A percentile compares a stretch with the other conserved stretches of the same genome.
Conservation (phyloP, 345 rosid genomes). For the Atalantia buxifolia region DNA sequence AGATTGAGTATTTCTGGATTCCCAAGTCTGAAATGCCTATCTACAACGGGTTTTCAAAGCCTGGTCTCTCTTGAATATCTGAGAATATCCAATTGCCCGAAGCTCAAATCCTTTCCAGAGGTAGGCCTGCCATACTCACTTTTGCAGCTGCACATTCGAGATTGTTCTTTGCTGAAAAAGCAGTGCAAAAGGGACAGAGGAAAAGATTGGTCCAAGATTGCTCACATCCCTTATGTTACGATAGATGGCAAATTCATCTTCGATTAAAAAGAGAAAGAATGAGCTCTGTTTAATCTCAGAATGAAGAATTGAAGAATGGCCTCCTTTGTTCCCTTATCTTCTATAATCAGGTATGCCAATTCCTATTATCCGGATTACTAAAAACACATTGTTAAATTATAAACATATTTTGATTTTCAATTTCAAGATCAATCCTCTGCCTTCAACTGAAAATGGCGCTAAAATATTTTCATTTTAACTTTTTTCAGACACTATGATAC, state of each 20-base stretch:
- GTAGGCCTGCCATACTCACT: not conserved
- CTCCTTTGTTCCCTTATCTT: too few relatives aligned
- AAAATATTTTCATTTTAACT: too few relatives aligned
- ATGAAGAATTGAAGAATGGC: too few relatives aligned
- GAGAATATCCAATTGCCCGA: not conserved
- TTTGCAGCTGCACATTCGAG: too few relatives aligned
- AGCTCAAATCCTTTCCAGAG: not conserved
- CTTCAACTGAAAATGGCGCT: too few relatives aligned
- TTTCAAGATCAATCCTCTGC: too few relatives aligned
- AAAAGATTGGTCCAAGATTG: too few relatives aligned
- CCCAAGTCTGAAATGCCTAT: not conserved
- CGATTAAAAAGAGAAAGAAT: not conserved
- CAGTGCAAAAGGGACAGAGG: not conserved
- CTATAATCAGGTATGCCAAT: too few relatives aligned
- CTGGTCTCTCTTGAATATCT: not conserved
- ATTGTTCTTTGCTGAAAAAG: not conserved
- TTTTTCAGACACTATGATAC: too few relatives aligned
- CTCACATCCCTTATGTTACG: too few relatives aligned
- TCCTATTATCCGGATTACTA: not conserved
- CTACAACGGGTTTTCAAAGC: not conserved
- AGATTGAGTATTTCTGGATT: not conserved
- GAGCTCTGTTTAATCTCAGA: too few relatives aligned
- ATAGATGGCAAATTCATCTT: not conserved
- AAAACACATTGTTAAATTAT: too few relatives aligned
- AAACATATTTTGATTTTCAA: not conserved